Base-by-base conservation (phyloP, 257 asterid genomes). In the Salvia miltiorrhiza region DNA sequence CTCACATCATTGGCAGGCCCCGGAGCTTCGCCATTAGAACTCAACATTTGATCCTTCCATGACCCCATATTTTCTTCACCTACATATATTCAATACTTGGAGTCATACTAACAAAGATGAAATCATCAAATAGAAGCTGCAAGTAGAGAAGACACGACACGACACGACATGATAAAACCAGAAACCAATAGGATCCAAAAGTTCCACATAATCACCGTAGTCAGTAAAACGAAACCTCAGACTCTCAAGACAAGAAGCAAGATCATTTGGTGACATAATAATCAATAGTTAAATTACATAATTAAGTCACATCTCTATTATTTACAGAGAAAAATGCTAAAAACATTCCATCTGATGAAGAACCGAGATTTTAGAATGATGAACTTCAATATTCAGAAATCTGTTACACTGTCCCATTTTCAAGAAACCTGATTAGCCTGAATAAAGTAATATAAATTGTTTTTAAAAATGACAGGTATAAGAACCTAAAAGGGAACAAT, bases 11-110 rank as follows among this genome's bases (percentile, higher is more conserved):
- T 65, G 20, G 84, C 75, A 2, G 97, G 95, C 53, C 82, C 85
- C 3, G 97, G 97, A 24, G 96, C 91, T 79, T 83, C 81, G 26
- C 85, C 93, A 60, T 23, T 39, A 45, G 84, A 76, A 76, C 81
- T 85, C 85, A 81, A 21, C 37, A 83, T 76, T 45, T 87, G 84
- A 82, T 90, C 82, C 79, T 76, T 82, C 99, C 97, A 90, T 11
- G 88, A 77, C 7, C 88, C 91, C 79, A 82, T 57, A 61, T 84
- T 88, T 61, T 75, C 87, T 65, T 82, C 83, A 54, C 91, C 99
- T 93, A 59, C 79, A 76, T 12, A 61, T 41, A 67, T 24, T 69
- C 41, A 37, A 56, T 50, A 19, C 52, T 72, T 49, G 12, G 39
- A 60, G 23, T 63, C 26, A 47, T 40, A 69, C 24, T 12, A 61